Evolutionary conservation across 148 eudicot species (phyloP).

Genomic region (Rhododendron williamsianum): DNA sequence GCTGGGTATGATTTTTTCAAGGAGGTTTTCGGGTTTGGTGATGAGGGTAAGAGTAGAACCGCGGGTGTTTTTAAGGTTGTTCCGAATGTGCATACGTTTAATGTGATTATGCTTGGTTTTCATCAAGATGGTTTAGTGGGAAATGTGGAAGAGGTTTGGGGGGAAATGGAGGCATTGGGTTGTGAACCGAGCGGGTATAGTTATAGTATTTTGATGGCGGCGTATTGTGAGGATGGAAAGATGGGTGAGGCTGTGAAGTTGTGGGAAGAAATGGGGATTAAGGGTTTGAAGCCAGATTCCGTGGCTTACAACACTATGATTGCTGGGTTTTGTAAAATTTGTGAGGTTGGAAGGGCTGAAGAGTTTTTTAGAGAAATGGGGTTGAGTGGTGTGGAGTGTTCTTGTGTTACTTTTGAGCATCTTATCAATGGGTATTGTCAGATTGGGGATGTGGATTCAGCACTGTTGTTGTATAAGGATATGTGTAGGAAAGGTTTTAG

Average conservation of each 20-base stretch:
- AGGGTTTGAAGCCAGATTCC: conserved; percentile 41
- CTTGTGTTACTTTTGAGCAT: conserved; percentile 64
- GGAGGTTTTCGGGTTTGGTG: conserved; percentile 32
- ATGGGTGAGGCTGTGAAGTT: conserved; percentile 48
- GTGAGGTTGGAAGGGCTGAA: conserved; percentile 50
- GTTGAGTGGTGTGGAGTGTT: conserved; percentile 40
- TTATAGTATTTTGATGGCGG: conserved; percentile 54
- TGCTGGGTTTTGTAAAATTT: conserved; percentile 63
- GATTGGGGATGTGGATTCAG: conserved; percentile 52
- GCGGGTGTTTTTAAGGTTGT: conserved; percentile 7
- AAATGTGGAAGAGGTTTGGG: conserved; percentile 61
- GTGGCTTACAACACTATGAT: conserved; percentile 65
- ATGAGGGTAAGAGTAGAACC: neutral
- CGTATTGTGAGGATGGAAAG: conserved; percentile 54
- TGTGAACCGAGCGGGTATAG: conserved; percentile 39
- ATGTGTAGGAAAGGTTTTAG: conserved; percentile 55
- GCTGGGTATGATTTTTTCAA: conserved; percentile 54
- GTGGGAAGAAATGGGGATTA: conserved; percentile 50
- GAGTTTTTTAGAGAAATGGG: conserved; percentile 58
- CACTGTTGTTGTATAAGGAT: conserved; percentile 44
- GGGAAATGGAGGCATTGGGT: conserved; percentile 38
- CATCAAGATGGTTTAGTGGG: conserved; percentile 43
- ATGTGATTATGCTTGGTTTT: conserved; percentile 52
- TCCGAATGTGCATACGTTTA: conserved; percentile 51
- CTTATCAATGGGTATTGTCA: conserved; percentile 65